Conservation (phyloP, 176 grass and related monocot genomes). For the Ensete glaucum region DNA sequence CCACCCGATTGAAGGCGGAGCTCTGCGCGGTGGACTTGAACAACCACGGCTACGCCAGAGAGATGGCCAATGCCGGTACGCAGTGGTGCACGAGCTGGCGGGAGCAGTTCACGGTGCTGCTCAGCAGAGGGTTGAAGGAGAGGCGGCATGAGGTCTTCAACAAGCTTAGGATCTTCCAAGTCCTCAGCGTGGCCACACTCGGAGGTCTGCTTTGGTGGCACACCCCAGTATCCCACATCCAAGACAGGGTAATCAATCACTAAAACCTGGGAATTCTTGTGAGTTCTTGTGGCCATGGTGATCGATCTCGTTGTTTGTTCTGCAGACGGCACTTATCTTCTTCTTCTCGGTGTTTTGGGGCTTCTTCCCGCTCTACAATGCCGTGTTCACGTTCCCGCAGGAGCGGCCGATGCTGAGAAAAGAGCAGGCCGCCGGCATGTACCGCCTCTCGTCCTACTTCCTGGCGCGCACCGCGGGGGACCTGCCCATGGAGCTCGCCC, state of each 20-base stretch:
- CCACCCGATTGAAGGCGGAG: conserved; percentile 63
- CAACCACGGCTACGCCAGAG: conserved; percentile 22
- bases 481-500: conserved; percentile 93
- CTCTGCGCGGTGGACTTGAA: conserved; percentile 30
- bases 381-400: conserved; percentile 79
- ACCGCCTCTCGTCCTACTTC: conserved; percentile 92
- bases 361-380: conserved; percentile 98
- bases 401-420: conserved; percentile 80
- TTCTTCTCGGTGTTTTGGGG: conserved; percentile 99
- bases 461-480: conserved; percentile 60
- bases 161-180: conserved; percentile 94
- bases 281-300: too few relatives aligned
- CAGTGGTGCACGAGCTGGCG: conserved; percentile 83
- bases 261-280: too few relatives aligned
- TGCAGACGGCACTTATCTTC: conserved; percentile 71
- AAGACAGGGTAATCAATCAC: conserved; percentile 36
- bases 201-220: conserved; percentile 92
- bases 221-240: conserved; percentile 64
- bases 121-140: conserved; percentile 75
- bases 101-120: conserved; percentile 68
- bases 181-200: conserved; percentile 71
- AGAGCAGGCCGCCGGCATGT: conserved; percentile 83
- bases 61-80: background rate
- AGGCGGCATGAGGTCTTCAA: conserved; percentile 80
- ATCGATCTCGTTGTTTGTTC: too few relatives aligned